A percentile compares a stretch with the other conserved stretches of the same genome.
These are phyloP conservation scores for Monosporozyma servazzii DNA, from an alignment of 805 yeast genomes.

Conservation along the genomic window DNA sequence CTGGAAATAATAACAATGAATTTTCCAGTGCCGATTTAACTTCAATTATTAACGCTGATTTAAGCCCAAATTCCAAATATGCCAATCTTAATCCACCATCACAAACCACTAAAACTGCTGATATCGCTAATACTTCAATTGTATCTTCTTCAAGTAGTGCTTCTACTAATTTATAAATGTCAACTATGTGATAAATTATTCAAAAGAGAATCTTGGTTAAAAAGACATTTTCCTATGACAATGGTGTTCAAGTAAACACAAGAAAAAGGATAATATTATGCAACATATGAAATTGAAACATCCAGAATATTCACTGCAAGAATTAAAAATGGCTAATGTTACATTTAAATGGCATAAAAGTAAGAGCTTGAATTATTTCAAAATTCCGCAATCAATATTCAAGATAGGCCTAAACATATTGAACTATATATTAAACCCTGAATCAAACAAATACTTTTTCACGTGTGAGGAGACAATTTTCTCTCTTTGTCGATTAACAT, in stretches of 20 bases:
- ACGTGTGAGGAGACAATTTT: no score
- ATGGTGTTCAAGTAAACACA: slow-evolving; percentile 29
- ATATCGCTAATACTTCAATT: no score
- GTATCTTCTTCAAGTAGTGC: background rate
- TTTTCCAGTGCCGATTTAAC: background rate
- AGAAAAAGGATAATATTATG: slow-evolving; percentile 27
- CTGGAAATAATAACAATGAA: background rate
- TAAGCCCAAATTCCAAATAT: background rate
- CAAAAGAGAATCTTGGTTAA: slow-evolving; percentile 28
- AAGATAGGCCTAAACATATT: background rate
- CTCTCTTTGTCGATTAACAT: no score
- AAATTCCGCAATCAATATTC: slow-evolving; percentile 25
- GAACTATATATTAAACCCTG: background rate
- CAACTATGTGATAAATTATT: slow-evolving; percentile 26
- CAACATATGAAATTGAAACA: slow-evolving; percentile 30
- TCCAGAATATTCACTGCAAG: slow-evolving; percentile 19
- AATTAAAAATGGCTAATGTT: slow-evolving; percentile 7
- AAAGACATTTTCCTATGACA: slow-evolving; percentile 28
- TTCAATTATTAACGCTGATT: background rate
- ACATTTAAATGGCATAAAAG: slow-evolving; percentile 4
- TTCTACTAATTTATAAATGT: slow-evolving; percentile 17
- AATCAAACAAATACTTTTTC: no score
- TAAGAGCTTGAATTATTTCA: background rate
- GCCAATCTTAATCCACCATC: background rate
- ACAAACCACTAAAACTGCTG: background rate